phyloP scores from a whole-genome alignment of 2,329 filamentous ascomycete species.

The Exophiala sp. region DNA sequence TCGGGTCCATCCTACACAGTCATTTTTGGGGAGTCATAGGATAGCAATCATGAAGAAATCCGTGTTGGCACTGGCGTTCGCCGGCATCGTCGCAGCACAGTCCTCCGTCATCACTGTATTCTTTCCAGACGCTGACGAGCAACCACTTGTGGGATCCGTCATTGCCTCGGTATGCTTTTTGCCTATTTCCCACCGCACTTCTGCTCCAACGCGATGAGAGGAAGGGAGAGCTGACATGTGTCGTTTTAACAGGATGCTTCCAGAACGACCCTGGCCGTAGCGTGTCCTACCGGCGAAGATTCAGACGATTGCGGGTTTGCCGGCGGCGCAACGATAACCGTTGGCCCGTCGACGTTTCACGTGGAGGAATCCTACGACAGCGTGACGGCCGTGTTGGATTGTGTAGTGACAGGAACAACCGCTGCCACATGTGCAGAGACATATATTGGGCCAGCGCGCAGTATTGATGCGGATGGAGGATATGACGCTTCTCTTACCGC shows the following conservation, averaged over 20 bases:
- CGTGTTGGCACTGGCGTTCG: slow-evolving; percentile 7
- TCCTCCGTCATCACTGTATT: slow-evolving; percentile 18
- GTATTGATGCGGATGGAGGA: slow-evolving; percentile 10
- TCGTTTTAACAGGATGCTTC: slow-evolving; percentile 10
- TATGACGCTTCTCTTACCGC: background rate
- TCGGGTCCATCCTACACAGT: too few species aligned
- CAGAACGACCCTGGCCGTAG: slow-evolving; percentile 20
- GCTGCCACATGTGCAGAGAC: slow-evolving; percentile 20
- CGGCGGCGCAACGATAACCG: slow-evolving; percentile 19
- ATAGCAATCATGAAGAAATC: slow-evolving; percentile 9
- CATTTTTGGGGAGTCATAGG: too few species aligned
- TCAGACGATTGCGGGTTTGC: slow-evolving; percentile 17
- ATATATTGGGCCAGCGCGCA: slow-evolving; percentile 15
- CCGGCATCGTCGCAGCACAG: slow-evolving; percentile 14
- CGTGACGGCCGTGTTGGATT: slow-evolving; percentile 16
- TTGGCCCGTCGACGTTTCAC: slow-evolving; percentile 19
- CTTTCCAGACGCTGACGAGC: slow-evolving; percentile 16
- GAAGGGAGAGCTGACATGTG: background rate
- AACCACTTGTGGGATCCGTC: slow-evolving; percentile 20
- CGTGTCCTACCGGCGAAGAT: slow-evolving; percentile 15
- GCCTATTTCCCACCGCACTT: background rate
- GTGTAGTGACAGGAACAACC: slow-evolving; percentile 22
- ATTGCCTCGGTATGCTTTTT: slow-evolving; percentile 15
- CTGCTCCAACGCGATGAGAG: too few species aligned
- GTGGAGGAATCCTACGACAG: slow-evolving; percentile 12